phyloP scores from a whole-genome alignment of 78 protist genomes.

The Isochrysis galbana region DNA sequence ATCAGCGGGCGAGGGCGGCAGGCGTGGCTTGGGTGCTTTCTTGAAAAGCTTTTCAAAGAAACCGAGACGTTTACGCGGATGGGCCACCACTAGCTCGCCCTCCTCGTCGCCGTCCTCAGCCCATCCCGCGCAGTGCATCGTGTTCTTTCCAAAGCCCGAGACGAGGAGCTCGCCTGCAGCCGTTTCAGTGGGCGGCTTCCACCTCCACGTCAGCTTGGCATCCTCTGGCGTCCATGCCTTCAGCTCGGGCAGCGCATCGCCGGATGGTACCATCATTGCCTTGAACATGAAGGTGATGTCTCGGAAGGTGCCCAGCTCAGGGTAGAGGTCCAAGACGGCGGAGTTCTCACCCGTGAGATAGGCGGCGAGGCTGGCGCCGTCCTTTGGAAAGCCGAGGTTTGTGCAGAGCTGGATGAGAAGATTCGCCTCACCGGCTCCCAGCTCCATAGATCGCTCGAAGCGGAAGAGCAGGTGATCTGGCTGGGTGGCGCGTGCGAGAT shows the following conservation, averaged over 20 bases:
- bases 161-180: neutral
- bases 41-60: neutral
- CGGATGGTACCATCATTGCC: neutral
- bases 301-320: constrained; percentile 35
- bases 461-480: neutral
- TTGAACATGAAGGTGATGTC: constrained; percentile 46
- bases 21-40: neutral
- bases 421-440: neutral
- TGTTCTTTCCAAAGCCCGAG: neutral
- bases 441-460: neutral
- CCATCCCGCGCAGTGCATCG: neutral
- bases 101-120: neutral
- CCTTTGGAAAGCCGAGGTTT: neutral
- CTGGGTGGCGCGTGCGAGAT: too few relatives aligned
- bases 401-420: neutral
- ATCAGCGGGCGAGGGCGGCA: constrained; percentile 33
- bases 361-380: neutral
- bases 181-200: neutral
- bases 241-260: constrained; percentile 18
- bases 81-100: neutral
- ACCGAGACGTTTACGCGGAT: neutral
- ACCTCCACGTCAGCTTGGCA: neutral
- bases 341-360: neutral
- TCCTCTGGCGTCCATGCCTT: neutral
- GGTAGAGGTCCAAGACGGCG: constrained; percentile 26